Evolutionary conservation across 2,329 filamentous ascomycete species (phyloP), one percentile per base, ranked within the genome.

Genomic region (Clarireedia homoeocarpa): DNA sequence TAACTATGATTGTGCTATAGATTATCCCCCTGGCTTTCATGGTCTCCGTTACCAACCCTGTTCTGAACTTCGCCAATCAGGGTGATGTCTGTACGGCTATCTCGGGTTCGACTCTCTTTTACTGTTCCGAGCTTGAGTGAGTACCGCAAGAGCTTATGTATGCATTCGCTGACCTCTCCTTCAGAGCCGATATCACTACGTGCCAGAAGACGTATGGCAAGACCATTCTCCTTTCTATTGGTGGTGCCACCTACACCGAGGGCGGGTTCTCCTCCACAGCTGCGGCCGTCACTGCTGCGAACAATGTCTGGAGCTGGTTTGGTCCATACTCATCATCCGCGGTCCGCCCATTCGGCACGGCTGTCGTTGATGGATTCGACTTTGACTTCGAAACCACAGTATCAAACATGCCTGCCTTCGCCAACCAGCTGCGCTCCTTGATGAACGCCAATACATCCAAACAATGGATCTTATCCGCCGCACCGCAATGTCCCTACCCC

Each of bases 321-420:
- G 87, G 87, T 2, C 83, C 86, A 4, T 66, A 70, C 12, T 73
- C 70, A 30, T 74, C 70, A 42, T 70, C 69, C 1, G 73, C 73
- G 6, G 75, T 80, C 55, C 81, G 88, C 7, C 87, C 87, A 1
- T 90, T 90, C 67, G 84, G 84, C 53, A 70, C 72, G 12, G 80
- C 83, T 9, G 74, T 81, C 4, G 72, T 91, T 44, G 85, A 91
- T 67, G 88, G 88, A 4, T 89, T 91, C 68, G 87, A 91, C 70
- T 82, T 90, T 61, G 87, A 91, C 68, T 84, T 90, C 59, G 86
- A 90, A 71, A 74, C 53, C 4, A 69, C 71, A 2, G 77, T 79
- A 14, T 70, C 70, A 48, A 84, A 88, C 71, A 82, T 86, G 71
- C 75, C 74, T 0, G 71, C 79, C 1, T 87, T 89, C 62, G 84